Conservation (phyloP, 495 filamentous ascomycete species). For the Aspergillus diversus region DNA sequence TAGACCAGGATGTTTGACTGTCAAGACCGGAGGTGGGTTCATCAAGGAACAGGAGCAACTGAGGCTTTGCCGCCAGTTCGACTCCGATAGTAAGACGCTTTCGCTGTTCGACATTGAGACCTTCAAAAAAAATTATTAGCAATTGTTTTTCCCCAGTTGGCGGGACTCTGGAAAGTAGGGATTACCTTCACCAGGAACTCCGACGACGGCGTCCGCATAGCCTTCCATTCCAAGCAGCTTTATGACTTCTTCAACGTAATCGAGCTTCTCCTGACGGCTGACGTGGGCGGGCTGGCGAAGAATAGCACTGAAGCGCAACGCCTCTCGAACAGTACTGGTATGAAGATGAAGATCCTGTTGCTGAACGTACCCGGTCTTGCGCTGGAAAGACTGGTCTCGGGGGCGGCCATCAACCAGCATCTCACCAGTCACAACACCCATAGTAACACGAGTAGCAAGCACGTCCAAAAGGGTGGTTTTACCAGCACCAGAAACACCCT, state of each 20-base stretch:
- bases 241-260: constrained; percentile 91
- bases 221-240: constrained; percentile 85
- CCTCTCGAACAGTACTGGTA: constrained; percentile 83
- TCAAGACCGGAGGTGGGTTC: constrained; percentile 90
- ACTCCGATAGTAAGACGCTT: constrained; percentile 90
- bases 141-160: background rate
- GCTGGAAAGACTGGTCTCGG: constrained; percentile 80
- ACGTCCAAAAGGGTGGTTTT: constrained; percentile 72
- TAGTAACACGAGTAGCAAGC: constrained; percentile 57
- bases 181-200: constrained; percentile 52
- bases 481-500: constrained; percentile 63
- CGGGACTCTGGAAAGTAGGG: background rate
- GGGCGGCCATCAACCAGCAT: constrained; percentile 58
- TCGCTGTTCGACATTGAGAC: constrained; percentile 89
- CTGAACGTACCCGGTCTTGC: constrained; percentile 94
- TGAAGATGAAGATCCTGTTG: constrained; percentile 92
- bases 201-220: constrained; percentile 48
- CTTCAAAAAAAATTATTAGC: constrained; percentile 39
- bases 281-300: constrained; percentile 80
- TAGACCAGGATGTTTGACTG: constrained; percentile 90
- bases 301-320: constrained; percentile 80
- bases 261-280: constrained; percentile 75
- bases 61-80: constrained; percentile 87
- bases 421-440: constrained; percentile 57
- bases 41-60: constrained; percentile 84